These are phyloP conservation scores for Gracilaria domingensis DNA, from an alignment of 23 red algal genomes.

Conservation along the genomic window DNA sequence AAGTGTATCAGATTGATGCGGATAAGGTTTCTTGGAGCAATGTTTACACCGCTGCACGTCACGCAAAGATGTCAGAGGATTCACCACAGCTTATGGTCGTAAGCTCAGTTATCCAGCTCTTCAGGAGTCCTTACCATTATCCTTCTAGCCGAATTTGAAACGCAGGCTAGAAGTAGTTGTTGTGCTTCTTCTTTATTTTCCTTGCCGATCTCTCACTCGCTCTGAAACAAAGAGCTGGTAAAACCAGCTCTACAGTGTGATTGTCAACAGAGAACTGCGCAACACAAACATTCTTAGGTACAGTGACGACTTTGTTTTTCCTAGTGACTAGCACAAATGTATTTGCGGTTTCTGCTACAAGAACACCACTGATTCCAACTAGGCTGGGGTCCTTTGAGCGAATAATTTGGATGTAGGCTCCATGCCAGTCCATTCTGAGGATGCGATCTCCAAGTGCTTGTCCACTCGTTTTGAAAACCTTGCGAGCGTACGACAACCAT, in stretches of 20 bases:
- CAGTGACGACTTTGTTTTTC: constrained; percentile 38
- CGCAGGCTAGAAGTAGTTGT: constrained; percentile 3
- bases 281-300: constrained; percentile 59
- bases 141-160: not conserved
- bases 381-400: constrained; percentile 54
- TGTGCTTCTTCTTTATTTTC: constrained; percentile 76
- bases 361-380: constrained; percentile 48
- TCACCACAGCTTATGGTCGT: not conserved
- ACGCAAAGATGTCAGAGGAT: not conserved
- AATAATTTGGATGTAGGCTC: constrained; percentile 40
- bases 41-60: no score
- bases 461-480: constrained; percentile 7
- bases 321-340: constrained; percentile 49
- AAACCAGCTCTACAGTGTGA: constrained; percentile 22
- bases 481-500: constrained; percentile 47
- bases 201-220: constrained; percentile 64
- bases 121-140: not conserved
- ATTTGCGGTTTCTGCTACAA: constrained; percentile 74
- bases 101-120: not conserved
- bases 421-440: constrained; percentile 75
- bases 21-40: no score
- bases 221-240: constrained; percentile 50
- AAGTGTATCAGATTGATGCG: not conserved
- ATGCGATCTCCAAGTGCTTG: constrained; percentile 53
- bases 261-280: constrained; percentile 32